Conservation (phyloP, 148 eudicot genomes). For the Polygonum maritimum region DNA sequence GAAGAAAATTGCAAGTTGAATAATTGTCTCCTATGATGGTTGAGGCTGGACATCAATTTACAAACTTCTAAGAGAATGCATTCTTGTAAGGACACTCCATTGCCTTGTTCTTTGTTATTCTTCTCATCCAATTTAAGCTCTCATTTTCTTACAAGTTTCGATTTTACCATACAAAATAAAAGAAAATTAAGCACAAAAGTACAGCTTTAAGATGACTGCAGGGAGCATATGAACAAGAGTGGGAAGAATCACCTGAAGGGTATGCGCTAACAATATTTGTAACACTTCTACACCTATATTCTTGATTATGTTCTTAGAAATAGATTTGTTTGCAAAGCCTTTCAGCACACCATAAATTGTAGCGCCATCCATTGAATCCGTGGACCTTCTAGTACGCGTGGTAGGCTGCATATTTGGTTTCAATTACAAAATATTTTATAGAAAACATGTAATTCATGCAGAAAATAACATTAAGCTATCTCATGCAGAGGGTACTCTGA, state of each 20-base stretch:
- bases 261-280: constrained; percentile 65
- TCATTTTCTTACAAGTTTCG: background rate
- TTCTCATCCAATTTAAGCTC: background rate
- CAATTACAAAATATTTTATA: background rate
- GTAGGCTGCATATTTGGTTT: constrained; percentile 37
- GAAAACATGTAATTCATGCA: background rate
- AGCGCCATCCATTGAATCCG: constrained; percentile 26
- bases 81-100: background rate
- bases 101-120: background rate
- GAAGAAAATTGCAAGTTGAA: background rate
- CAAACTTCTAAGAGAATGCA: background rate
- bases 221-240: background rate
- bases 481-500: background rate
- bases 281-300: constrained; percentile 52
- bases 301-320: constrained; percentile 46
- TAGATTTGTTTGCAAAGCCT: constrained; percentile 38
- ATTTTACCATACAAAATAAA: background rate
- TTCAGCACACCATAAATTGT: constrained; percentile 46
- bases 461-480: background rate
- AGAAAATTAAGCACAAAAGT: background rate
- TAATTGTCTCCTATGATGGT: background rate
- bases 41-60: background rate
- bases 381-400: constrained; percentile 50
- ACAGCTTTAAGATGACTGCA: background rate
- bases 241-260: constrained; percentile 52